Base-by-base conservation (phyloP, 768 basidiomycete species). In the Cystobasidium ongulense region DNA sequence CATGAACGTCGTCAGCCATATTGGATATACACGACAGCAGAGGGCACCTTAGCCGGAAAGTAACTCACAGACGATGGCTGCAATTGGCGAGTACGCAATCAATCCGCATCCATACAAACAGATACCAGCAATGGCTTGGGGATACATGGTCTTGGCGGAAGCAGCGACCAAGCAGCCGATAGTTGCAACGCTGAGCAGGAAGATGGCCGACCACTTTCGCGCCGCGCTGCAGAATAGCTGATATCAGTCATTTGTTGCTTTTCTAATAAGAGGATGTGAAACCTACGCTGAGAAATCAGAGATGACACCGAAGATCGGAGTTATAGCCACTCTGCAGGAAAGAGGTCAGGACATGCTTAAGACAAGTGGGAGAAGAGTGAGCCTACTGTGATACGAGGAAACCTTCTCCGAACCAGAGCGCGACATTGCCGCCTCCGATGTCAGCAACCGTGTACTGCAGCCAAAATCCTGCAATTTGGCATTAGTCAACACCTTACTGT, bases 111-210 rank as follows among this genome's bases (percentile, higher is more conserved):
- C 65, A 29, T 46, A 67, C 38, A 67, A 46, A 41, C 65, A 67
- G 41, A 67, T 67, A 41, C 65, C 65, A 23, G 50, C 36, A n/a
- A 67, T 67, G 17, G 57, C 57, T 59, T 59, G 57, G 11, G 57
- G 57, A 29, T 59, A 59, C 57, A 59, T 59, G 15, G 25, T 35
- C 57, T 31, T 59, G 8, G 57, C 57, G 11, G 57, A 59, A 21
- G 57, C 57, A 35, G 57, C 57, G 2, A 59, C 23, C 25, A 59
- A 15, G 13, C 29, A 29, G 3, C 57, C 57, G 57, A 59, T 59
- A 23, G 57, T 29, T 29, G 57, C 57, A 27, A 59, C 57, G 21
- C 25, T 35, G 15, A 59, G 57, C 4, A 59, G 57, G 33, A 59
- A 59, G 11, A 59, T 59, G 57, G 57, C 29, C 11, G 57, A 27